These are phyloP conservation scores for Diplotaxis tenuifolia DNA, from an alignment of 345 rosid genomes.

Conservation along the genomic window DNA sequence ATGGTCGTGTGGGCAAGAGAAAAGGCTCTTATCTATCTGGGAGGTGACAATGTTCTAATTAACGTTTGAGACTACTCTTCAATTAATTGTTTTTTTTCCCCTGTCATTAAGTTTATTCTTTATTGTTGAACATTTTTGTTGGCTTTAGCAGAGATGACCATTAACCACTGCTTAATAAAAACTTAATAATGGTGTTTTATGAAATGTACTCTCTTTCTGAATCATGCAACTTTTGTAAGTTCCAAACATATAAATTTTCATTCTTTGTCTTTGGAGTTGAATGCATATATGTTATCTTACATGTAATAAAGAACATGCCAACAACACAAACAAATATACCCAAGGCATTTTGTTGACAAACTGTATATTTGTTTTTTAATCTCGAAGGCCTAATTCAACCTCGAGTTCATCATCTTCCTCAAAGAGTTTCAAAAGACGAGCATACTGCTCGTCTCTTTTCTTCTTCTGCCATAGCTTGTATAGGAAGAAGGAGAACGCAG, in stretches of 20 bases:
- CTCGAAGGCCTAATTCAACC: conserved; percentile 92
- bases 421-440: conserved; percentile 85
- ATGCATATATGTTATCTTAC: not conserved
- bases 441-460: conserved; percentile 96
- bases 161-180: conserved; percentile 33
- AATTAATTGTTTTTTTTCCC: conserved; percentile 25
- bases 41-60: conserved; percentile 31
- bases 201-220: conserved; percentile 20
- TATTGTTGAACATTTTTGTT: conserved; percentile 33
- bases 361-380: conserved; percentile 38
- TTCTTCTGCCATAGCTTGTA: conserved; percentile 94
- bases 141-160: conserved; percentile 23
- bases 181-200: conserved; percentile 32
- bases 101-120: conserved; percentile 38
- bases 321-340: conserved; percentile 18
- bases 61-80: conserved; percentile 28
- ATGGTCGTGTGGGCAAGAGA: conserved; percentile 15
- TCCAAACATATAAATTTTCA: not conserved
- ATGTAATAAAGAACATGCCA: not conserved
- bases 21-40: conserved; percentile 11
- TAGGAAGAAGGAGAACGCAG: conserved; percentile 57
- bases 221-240: conserved; percentile 16
- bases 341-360: conserved; percentile 1
- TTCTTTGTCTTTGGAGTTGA: not conserved
- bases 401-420: conserved; percentile 99